A percentile compares a stretch with the other conserved stretches of the same genome.
phyloP scores from a whole-genome alignment of 345 rosid genomes.

The Rhodamnia argentea region DNA sequence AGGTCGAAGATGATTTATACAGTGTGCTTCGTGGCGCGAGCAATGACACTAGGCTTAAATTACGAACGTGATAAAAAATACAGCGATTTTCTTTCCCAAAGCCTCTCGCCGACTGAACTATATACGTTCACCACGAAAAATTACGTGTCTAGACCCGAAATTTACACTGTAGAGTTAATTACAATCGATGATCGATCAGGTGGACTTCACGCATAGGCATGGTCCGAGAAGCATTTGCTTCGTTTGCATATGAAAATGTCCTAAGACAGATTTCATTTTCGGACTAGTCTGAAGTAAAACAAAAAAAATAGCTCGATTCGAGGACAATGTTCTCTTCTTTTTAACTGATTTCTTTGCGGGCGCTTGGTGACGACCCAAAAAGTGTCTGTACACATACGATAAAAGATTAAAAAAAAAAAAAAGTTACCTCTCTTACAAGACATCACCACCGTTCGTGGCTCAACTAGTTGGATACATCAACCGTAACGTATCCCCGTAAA shows the following conservation, averaged over 20 bases:
- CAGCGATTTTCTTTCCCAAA: not conserved
- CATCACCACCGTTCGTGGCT: not conserved
- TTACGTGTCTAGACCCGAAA: not conserved
- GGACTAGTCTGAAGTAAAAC: not conserved
- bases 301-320: not conserved
- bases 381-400: not conserved
- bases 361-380: not conserved
- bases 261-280: not conserved
- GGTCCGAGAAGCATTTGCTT: not conserved
- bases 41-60: not conserved
- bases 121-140: not conserved
- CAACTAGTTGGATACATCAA: not conserved
- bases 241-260: not conserved
- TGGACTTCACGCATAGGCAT: not conserved
- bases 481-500: not conserved
- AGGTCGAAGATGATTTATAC: not conserved
- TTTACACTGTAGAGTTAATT: not conserved
- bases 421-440: not conserved
- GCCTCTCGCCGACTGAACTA: not conserved
- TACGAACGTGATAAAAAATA: too few relatives aligned
- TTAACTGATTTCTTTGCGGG: not conserved
- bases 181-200: not conserved
- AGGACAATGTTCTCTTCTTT: not conserved
- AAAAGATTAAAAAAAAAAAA: not conserved
- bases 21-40: not conserved